Evolutionary conservation across 192 early-diverging fungal species (phyloP).

Genomic region (Backusella sp.): DNA sequence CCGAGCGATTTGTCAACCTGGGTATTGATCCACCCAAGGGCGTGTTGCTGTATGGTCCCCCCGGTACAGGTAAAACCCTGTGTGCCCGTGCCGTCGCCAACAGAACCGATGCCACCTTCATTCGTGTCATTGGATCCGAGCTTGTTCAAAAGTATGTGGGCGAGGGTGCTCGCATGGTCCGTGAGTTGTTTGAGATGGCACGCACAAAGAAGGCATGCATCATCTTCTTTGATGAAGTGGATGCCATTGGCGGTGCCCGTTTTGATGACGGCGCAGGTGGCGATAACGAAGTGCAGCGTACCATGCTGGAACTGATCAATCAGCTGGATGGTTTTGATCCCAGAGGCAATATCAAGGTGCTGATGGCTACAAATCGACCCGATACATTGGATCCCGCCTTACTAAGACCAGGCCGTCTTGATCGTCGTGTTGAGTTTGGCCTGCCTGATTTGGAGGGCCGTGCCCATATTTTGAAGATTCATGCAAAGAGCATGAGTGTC

Average conservation of each 20-base stretch:
- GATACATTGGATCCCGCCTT: constrained; percentile 98
- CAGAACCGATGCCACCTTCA: constrained; percentile 98
- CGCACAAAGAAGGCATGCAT: constrained; percentile 99
- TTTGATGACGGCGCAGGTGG: constrained; percentile 98
- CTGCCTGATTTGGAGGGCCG: constrained; percentile 96
- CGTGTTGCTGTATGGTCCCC: constrained; percentile 94
- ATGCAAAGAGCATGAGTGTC: constrained; percentile 98
- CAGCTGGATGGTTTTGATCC: constrained; percentile 99
- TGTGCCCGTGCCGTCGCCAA: constrained; percentile 99
- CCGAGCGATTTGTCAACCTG: constrained; percentile 95
- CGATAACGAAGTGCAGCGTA: constrained; percentile 99
- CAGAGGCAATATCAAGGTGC: constrained; percentile 98
- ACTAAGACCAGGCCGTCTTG: constrained; percentile 95
- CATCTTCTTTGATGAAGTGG: constrained; percentile 99
- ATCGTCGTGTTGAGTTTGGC: constrained; percentile 98
- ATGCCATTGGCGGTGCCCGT: constrained; percentile 98
- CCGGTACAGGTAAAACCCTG: constrained; percentile 97
- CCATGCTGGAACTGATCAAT: constrained; percentile 99
- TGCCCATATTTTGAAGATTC: constrained; percentile 98
- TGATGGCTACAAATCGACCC: constrained; percentile 99
- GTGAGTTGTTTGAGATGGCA: constrained; percentile 99
- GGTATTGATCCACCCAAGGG: constrained; percentile 99
- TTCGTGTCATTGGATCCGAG: constrained; percentile 99
- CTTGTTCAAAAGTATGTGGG: constrained; percentile 99
- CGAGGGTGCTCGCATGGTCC: constrained; percentile 98